Conservation (phyloP, 73 alveolate species). For the Strombidium stylifer region DNA sequence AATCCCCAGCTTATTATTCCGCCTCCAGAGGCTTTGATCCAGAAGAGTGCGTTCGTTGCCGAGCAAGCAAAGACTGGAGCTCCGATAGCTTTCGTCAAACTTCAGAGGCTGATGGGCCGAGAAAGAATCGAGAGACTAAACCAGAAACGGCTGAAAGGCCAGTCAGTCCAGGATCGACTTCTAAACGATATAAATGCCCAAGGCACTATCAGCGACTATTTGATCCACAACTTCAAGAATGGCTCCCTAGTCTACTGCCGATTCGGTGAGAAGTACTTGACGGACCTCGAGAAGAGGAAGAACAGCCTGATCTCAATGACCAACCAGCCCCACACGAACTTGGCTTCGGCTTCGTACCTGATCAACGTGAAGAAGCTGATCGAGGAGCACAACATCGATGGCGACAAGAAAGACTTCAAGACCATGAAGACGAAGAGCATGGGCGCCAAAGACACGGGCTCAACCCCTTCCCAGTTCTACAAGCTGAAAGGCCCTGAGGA, state of each 20-base stretch:
- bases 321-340: constrained; percentile 7
- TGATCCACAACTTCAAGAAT: constrained; percentile 11
- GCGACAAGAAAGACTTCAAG: constrained; percentile 5
- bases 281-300: constrained; percentile 11
- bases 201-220: constrained; percentile 1
- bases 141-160: background rate
- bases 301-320: background rate
- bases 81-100: constrained; percentile 33
- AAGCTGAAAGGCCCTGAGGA: constrained; percentile 35
- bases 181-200: background rate
- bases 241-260: constrained; percentile 28
- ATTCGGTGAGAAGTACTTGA: constrained; percentile 28
- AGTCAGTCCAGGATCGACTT: background rate
- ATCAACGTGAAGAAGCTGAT: constrained; percentile 38
- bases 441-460: background rate
- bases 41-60: constrained; percentile 12
- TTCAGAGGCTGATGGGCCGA: background rate
- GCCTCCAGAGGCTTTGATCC: constrained; percentile 36
- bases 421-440: constrained; percentile 4
- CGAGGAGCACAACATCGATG: constrained; percentile 38
- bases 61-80: constrained; percentile 45
- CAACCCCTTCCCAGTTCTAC: constrained; percentile 37
- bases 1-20: too few species aligned
- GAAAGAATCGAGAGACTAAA: background rate
- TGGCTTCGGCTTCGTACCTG: too few species aligned